phyloP scores from a whole-genome alignment of 768 basidiomycete genomes.

The Rubroboletus satanas region DNA sequence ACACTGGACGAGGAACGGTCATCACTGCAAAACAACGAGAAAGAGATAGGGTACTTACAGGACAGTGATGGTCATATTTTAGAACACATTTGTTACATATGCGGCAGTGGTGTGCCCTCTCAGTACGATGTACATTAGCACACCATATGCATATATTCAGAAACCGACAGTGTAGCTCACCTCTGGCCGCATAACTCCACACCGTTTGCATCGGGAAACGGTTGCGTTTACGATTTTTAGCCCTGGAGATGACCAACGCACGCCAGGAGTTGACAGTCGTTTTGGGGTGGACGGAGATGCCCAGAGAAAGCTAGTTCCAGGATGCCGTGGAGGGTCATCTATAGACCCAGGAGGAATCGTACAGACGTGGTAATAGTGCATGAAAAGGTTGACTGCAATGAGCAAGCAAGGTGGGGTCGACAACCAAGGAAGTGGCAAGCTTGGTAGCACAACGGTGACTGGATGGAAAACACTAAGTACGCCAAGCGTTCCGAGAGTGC shows the following conservation, averaged over 20 bases:
- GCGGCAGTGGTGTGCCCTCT: constrained; percentile 92
- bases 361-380: constrained; percentile 84
- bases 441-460: constrained; percentile 80
- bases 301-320: constrained; percentile 52
- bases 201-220: constrained; percentile 63
- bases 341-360: constrained; percentile 78
- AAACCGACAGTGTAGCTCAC: constrained; percentile 39
- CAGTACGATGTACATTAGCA: constrained; percentile 17
- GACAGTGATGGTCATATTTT: constrained; percentile 90
- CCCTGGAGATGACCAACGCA: constrained; percentile 45
- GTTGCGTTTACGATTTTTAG: constrained; percentile 52
- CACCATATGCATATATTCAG: neutral
- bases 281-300: constrained; percentile 33
- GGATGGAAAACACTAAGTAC: neutral
- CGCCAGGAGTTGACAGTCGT: constrained; percentile 34
- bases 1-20: constrained; percentile 33
- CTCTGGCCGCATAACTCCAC: constrained; percentile 70
- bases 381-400: constrained; percentile 69
- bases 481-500: neutral
- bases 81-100: constrained; percentile 88
- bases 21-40: neutral
- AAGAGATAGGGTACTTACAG: constrained; percentile 48
- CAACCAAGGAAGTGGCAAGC: constrained; percentile 54
- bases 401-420: constrained; percentile 68
- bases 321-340: constrained; percentile 47